Evolutionary conservation across 257 asterid genomes (phyloP), one percentile per base, ranked within the genome.

Genomic region (Gynochthodes officinalis): DNA sequence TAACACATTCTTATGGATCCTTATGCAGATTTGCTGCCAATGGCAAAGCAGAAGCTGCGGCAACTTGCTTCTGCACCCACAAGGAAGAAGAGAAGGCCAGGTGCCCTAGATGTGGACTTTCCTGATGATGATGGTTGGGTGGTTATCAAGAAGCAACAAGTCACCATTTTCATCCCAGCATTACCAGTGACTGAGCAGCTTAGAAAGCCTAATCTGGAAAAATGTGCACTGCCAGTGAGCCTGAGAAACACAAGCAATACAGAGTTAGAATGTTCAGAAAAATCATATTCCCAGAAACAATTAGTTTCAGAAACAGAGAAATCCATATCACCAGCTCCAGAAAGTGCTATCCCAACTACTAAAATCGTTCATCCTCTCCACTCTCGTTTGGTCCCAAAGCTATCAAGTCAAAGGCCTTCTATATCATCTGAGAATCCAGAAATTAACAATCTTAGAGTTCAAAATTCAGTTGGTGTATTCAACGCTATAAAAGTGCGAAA

Each of bases 91-190:
- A 83, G 71, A 65, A 81, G 68, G 72, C 68, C 62, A 68, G 74
- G 59, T 73, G 70, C 68, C 7, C 73, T 65, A 6, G 74, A 80
- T 18, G 78, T 53, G 25, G 82, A 79, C 66, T 74, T 75, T 46
- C 77, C 64, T 25, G 74, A 63, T 65, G 90, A 82, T 65, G 87
- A 73, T 71, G 87, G 83, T 75, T 94, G 98, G 97, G 55, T 84
- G 69, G 61, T 94, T 73, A 89, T 91, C 77, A 88, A 86, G 91
- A 94, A 88, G 82, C 97, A 91, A 86, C 89, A 61, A 83, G 69
- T 91, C 73, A 94, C 90, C 49, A 94, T 94, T 39, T 53, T 89
- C 53, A 87, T 94, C 82, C 98, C 98, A 13, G 87, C 95, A 30
- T 58, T 91, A 81, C 87, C 93, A 70, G 82, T 32, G 69, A 75